Evolutionary conservation across 768 basidiomycete genomes (phyloP).

Genomic region (Sutorius australiensis): DNA sequence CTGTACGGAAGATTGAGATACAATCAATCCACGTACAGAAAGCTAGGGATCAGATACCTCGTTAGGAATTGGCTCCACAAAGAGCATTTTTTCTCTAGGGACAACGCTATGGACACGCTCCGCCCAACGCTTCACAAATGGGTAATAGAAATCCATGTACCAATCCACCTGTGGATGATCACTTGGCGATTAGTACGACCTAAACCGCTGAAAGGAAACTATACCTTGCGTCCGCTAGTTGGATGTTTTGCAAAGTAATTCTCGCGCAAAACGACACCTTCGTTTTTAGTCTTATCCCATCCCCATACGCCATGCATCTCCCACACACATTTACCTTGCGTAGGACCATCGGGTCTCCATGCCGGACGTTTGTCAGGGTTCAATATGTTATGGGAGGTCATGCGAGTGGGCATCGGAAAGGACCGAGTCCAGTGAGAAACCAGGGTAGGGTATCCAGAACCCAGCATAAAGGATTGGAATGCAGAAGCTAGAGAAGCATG

Average conservation of each 20-base stretch:
- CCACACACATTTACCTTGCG: constrained; percentile 74
- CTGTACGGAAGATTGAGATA: constrained; percentile 36
- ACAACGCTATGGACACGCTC: constrained; percentile 49
- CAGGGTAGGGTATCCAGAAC: constrained; percentile 76
- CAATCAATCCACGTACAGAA: neutral
- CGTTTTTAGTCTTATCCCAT: constrained; percentile 64
- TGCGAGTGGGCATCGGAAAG: constrained; percentile 83
- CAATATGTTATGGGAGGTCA: constrained; percentile 53
- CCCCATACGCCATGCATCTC: constrained; percentile 93
- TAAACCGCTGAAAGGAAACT: constrained; percentile 4
- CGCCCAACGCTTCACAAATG: constrained; percentile 69
- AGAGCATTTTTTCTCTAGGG: constrained; percentile 55
- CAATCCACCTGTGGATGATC: constrained; percentile 60
- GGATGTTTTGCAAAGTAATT: constrained; percentile 81
- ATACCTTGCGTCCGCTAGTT: constrained; percentile 54
- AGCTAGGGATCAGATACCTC: constrained; percentile 51
- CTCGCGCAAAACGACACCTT: constrained; percentile 74
- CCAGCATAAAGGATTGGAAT: constrained; percentile 88
- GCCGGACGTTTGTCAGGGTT: constrained; percentile 58
- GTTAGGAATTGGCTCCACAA: constrained; percentile 89
- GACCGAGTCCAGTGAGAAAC: constrained; percentile 82
- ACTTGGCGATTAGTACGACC: neutral
- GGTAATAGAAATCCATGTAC: constrained; percentile 84
- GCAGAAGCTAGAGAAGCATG: constrained; percentile 55
- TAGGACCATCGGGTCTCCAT: constrained; percentile 76